Conservation (phyloP, 2,329 filamentous ascomycete genomes). For the Aspergillus sergii region DNA sequence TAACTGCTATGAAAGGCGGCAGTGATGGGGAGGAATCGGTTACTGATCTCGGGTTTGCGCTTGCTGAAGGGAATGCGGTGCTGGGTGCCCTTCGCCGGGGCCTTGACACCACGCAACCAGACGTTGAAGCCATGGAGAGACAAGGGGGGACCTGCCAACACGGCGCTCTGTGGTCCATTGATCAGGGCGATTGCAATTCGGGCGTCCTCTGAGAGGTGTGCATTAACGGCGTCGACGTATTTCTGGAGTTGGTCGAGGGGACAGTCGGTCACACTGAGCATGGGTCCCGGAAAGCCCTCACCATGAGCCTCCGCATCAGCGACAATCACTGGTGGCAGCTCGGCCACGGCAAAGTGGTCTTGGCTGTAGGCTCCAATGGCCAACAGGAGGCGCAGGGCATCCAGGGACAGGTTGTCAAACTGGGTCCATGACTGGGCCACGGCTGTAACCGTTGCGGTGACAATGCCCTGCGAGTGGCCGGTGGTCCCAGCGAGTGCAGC, state of each 20-base stretch:
- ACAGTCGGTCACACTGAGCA: constrained; percentile 95
- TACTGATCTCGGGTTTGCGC: constrained; percentile 93
- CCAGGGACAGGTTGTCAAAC: constrained; percentile 76
- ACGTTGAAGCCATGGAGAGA: constrained; percentile 96
- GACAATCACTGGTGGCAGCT: not conserved
- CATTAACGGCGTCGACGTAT: constrained; percentile 94
- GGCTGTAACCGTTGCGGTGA: constrained; percentile 88
- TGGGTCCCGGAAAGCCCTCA: constrained; percentile 93
- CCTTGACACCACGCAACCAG: constrained; percentile 94
- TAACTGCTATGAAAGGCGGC: constrained; percentile 98
- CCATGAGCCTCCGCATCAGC: constrained; percentile 86
- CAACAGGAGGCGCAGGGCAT: constrained; percentile 90
- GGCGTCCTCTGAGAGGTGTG: constrained; percentile 87
- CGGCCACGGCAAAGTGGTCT: not conserved
- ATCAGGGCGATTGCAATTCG: constrained; percentile 94
- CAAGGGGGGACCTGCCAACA: constrained; percentile 93
- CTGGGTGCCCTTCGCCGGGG: constrained; percentile 92
- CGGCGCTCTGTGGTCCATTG: constrained; percentile 95
- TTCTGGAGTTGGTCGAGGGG: constrained; percentile 86
- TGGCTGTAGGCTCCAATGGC: constrained; percentile 88
- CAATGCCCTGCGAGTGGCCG: constrained; percentile 94
- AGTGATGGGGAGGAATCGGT: constrained; percentile 95
- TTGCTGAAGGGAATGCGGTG: constrained; percentile 92
- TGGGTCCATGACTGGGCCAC: constrained; percentile 92
- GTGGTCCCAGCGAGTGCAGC: constrained; percentile 65